Conservation (phyloP, 768 basidiomycete genomes). For the Bullera alba region DNA sequence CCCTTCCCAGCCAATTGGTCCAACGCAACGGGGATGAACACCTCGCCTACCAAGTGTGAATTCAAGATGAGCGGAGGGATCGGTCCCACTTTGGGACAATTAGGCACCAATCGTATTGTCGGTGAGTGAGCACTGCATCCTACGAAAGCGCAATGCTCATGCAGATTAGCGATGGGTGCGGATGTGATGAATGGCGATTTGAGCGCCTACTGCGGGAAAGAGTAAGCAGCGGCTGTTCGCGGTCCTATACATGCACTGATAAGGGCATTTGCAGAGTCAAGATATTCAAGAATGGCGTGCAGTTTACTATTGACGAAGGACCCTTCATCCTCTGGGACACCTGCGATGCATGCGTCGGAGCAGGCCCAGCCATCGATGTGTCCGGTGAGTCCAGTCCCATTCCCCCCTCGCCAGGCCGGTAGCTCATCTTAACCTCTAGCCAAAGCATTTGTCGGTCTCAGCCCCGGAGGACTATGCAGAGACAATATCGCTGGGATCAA, state of each 20-base stretch:
- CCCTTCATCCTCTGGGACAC: background rate
- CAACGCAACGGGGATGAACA: background rate
- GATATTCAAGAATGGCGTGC: background rate
- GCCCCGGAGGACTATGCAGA: background rate
- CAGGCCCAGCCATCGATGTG: background rate
- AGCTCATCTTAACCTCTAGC: background rate
- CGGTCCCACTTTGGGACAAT: background rate
- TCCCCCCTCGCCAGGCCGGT: background rate
- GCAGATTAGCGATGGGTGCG: background rate
- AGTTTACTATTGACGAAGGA: background rate
- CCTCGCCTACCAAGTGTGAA: background rate
- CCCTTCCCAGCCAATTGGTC: background rate
- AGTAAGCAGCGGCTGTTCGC: background rate
- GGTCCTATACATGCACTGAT: background rate
- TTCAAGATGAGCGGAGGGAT: background rate
- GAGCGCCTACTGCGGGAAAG: background rate
- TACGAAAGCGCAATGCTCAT: background rate
- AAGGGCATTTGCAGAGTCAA: no score
- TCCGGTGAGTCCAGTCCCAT: background rate
- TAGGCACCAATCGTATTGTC: background rate
- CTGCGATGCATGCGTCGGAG: background rate
- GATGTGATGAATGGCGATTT: background rate
- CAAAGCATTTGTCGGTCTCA: background rate
- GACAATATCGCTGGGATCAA: background rate
- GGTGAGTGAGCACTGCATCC: background rate